Base-by-base conservation (phyloP, 805 yeast species). In the Candida railenensis region DNA sequence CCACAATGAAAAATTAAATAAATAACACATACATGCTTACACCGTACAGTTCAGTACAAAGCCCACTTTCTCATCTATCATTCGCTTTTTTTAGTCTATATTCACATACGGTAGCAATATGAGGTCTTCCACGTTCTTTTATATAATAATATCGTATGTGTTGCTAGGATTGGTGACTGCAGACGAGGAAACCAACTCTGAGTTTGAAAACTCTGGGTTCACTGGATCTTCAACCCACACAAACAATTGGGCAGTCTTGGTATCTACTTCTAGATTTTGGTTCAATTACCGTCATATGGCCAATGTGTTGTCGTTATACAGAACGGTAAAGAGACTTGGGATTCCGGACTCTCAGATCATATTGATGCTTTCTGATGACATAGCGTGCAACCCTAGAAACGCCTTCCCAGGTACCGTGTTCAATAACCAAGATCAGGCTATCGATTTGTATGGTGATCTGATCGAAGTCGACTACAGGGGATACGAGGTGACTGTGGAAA, bases 231-330 rank as follows among this genome's bases (percentile, higher is more conserved):
- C 80, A 37, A 56, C 85, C 69, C 80, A 90, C 55, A 80, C 83
- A 28, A 81, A 80, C 58, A 81, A 80, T 60, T 80, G 84, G 85
- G 92, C 99, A 0, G 98, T 94, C 3, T 70, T 94, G 39, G 97
- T 94, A 34, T 89, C 96, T 2, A 92, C 99, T 1, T 90, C 97
- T 11, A 73, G 98, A 49, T 94, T 94, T 69, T 94, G 99, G 99
- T 94, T 94, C 76, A 94, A 94, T 66, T 94, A 94, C 62, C 77
- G 99, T 62, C 99, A 94, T 65, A 89, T 92, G 89, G 98, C 99
- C 34, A 94, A 94, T 66, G 96, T 87, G 25, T 73, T 94, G 54
- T 86, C 96, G 61, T 83, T 94, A 80, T 94, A 94, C 71, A 78
- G 99, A 55, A 94, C 98, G 0, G 98, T 94, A 34, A 94, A 92